Percentiles rank a stretch among this genome's conserved stretches.
Evolutionary conservation across 768 basidiomycete genomes (phyloP).

Genomic region (Kwoniella mangroviensis): DNA sequence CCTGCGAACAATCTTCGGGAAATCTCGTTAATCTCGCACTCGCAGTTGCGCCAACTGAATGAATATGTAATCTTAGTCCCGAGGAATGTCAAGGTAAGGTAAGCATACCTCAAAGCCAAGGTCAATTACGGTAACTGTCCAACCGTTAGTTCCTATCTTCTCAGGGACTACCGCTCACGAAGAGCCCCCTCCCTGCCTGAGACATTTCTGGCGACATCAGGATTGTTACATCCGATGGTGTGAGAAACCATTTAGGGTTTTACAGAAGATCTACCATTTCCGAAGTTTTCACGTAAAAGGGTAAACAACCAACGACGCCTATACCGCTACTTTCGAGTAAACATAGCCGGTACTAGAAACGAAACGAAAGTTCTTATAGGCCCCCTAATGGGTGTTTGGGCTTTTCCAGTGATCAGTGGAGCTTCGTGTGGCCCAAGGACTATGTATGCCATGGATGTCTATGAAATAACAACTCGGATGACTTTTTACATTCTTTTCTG

Average conservation of each 20-base stretch:
- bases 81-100: neutral
- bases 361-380: neutral
- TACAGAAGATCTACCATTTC: neutral
- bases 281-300: neutral
- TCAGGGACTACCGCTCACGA: neutral
- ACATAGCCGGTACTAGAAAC: neutral
- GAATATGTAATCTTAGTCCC: no score
- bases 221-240: neutral
- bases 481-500: no score
- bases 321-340: neutral
- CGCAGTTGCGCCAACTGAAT: neutral
- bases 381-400: neutral
- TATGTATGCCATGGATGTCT: neutral
- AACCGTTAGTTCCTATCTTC: neutral
- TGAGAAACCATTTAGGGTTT: neutral
- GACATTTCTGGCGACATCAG: no score
- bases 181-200: no score
- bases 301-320: neutral
- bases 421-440: neutral
- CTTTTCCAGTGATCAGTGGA: neutral
- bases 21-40: neutral
- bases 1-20: neutral
- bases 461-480: no score
- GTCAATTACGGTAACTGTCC: neutral
- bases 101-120: neutral